Conservation (phyloP, 495 filamentous ascomycete species). For the Talaromyces trachyspermus region DNA sequence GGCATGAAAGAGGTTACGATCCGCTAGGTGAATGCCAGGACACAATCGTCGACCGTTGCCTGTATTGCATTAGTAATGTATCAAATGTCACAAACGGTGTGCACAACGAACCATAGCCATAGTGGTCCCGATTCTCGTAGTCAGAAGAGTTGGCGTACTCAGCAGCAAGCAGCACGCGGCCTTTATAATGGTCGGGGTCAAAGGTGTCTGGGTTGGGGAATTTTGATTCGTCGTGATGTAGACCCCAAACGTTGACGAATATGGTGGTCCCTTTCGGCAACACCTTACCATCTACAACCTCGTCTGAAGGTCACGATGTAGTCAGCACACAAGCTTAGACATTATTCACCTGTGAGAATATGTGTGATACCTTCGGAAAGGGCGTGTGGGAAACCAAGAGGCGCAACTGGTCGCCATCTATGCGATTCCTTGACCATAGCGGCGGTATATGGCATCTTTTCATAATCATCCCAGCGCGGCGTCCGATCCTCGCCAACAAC, state of each 20-base stretch:
- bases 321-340: not conserved
- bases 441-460: slow-evolving; percentile 33
- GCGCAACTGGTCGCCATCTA: slow-evolving; percentile 28
- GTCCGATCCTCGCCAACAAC: slow-evolving; percentile 23
- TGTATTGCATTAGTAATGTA: too few relatives aligned
- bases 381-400: slow-evolving; percentile 25
- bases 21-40: slow-evolving; percentile 44
- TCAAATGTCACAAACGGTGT: too few relatives aligned
- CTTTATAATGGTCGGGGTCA: slow-evolving; percentile 31
- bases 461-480: slow-evolving; percentile 28
- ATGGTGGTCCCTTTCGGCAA: slow-evolving; percentile 33
- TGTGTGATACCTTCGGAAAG: slow-evolving; percentile 7
- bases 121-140: slow-evolving; percentile 13
- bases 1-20: slow-evolving; percentile 41
- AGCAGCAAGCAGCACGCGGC: slow-evolving; percentile 30
- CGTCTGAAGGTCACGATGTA: slow-evolving; percentile 31
- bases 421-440: slow-evolving; percentile 31
- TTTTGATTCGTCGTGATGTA: slow-evolving; percentile 31
- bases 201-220: slow-evolving; percentile 30
- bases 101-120: slow-evolving; percentile 15
- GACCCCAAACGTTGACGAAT: slow-evolving; percentile 28
- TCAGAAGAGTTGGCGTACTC: slow-evolving; percentile 14
- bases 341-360: not conserved
- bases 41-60: slow-evolving; percentile 17
- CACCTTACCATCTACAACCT: slow-evolving; percentile 43